A percentile compares a stretch with the other conserved stretches of the same genome.
Evolutionary conservation across 129 eudicot species (phyloP).

Genomic region (Smallanthus sonchifolius): DNA sequence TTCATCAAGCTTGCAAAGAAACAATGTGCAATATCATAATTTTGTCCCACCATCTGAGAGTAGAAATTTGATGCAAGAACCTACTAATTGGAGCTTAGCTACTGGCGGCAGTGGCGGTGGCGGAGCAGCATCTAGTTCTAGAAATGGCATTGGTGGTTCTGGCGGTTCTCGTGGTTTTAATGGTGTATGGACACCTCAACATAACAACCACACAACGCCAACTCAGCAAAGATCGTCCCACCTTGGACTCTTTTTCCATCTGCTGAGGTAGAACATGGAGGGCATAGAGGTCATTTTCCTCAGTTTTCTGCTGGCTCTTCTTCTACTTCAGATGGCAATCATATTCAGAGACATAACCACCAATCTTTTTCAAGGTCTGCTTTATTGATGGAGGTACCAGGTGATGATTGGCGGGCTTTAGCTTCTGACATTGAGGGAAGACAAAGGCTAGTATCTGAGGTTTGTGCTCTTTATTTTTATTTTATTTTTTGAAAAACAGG

Average conservation of each 20-base stretch:
- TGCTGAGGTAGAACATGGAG: slow-evolving; percentile 50
- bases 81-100: slow-evolving; percentile 49
- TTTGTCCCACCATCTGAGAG: slow-evolving; percentile 45
- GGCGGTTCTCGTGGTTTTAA: slow-evolving; percentile 32
- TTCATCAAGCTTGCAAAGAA: slow-evolving; percentile 42
- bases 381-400: slow-evolving; percentile 48
- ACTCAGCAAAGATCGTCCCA: slow-evolving; percentile 36
- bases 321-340: slow-evolving; percentile 34
- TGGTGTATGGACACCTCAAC: slow-evolving; percentile 41
- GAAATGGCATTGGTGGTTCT: not conserved
- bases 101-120: slow-evolving; percentile 37
- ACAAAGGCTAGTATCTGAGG: slow-evolving; percentile 72
- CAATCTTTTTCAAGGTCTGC: slow-evolving; percentile 40
- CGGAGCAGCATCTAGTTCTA: slow-evolving; percentile 40
- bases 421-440: slow-evolving; percentile 69
- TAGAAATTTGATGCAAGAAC: slow-evolving; percentile 47
- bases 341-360: slow-evolving; percentile 31
- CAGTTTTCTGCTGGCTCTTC: slow-evolving; percentile 34
- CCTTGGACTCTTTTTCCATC: slow-evolving; percentile 60
- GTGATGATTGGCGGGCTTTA: slow-evolving; percentile 62
- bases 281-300: slow-evolving; percentile 37
- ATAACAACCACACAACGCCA: slow-evolving; percentile 37
- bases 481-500: not conserved
- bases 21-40: slow-evolving; percentile 35
- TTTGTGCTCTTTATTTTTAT: slow-evolving; percentile 9